These are phyloP conservation scores for Pleurotus tuoliensis DNA, from an alignment of 768 basidiomycete species.

Conservation along the genomic window DNA sequence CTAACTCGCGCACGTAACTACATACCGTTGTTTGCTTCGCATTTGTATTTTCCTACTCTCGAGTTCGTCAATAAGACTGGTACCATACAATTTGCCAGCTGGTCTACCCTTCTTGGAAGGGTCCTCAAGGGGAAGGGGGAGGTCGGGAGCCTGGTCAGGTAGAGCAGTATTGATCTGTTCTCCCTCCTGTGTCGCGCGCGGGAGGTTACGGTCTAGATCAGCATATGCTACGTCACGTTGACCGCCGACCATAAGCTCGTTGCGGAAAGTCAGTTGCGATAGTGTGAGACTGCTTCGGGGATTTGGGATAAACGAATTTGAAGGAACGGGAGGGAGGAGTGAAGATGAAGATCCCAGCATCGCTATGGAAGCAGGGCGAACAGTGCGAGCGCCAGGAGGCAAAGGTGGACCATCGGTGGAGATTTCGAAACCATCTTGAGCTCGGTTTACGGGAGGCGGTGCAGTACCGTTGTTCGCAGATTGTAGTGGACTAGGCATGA, in stretches of 20 bases:
- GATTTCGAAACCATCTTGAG: slow-evolving; percentile 58
- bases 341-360: slow-evolving; percentile 27
- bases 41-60: slow-evolving; percentile 80
- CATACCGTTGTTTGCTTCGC: slow-evolving; percentile 80
- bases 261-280: slow-evolving; percentile 85
- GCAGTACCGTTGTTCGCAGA: slow-evolving; percentile 31
- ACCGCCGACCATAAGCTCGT: slow-evolving; percentile 69
- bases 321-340: slow-evolving; percentile 30
- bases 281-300: slow-evolving; percentile 68
- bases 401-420: slow-evolving; percentile 74
- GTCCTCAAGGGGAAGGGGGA: slow-evolving; percentile 25
- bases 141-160: slow-evolving; percentile 32
- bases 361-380: slow-evolving; percentile 41
- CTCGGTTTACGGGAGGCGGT: slow-evolving; percentile 23
- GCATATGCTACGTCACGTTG: slow-evolving; percentile 58
- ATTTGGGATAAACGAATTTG: slow-evolving; percentile 76
- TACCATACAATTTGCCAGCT: slow-evolving; percentile 81
- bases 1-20: not conserved
- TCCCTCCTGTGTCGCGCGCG: slow-evolving; percentile 74
- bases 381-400: slow-evolving; percentile 66
- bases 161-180: slow-evolving; percentile 60
- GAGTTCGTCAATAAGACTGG: slow-evolving; percentile 87
- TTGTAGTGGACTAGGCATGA: slow-evolving; percentile 91
- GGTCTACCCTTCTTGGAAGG: slow-evolving; percentile 43
- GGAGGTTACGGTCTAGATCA: slow-evolving; percentile 59